A percentile compares a stretch with the other conserved stretches of the same genome.
phyloP scores from a whole-genome alignment of 1,284 basidiomycete genomes.

The Megacollybia platyphylla region DNA sequence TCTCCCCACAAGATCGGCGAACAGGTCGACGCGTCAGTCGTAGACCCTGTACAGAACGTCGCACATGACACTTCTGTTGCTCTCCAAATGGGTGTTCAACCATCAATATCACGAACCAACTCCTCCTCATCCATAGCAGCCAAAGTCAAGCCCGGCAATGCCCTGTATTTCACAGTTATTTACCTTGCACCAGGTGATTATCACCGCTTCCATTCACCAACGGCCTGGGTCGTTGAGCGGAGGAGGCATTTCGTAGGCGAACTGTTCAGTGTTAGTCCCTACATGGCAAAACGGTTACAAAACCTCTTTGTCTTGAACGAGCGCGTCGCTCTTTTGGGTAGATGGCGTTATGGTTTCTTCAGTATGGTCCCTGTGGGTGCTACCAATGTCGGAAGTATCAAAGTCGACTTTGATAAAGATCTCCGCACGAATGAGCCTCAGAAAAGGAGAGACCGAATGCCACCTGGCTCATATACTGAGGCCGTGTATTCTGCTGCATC shows the following conservation, averaged over 20 bases:
- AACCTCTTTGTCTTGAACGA: constrained; percentile 97
- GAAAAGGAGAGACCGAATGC: constrained; percentile 47
- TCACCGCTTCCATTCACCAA: constrained; percentile 94
- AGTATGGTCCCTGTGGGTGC: constrained; percentile 96
- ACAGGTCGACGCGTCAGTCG: constrained; percentile 54
- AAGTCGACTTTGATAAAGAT: constrained; percentile 90
- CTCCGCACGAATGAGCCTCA: constrained; percentile 67
- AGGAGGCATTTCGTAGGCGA: constrained; percentile 94
- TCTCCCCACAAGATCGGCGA: constrained; percentile 45
- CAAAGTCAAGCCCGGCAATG: constrained; percentile 56
- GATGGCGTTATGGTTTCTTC: constrained; percentile 96
- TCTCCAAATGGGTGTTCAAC: constrained; percentile 47
- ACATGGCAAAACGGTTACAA: constrained; percentile 84
- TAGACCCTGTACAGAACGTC: constrained; percentile 35
- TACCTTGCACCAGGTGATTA: constrained; percentile 99
- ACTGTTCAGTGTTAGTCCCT: constrained; percentile 94
- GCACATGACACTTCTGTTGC: constrained; percentile 60
- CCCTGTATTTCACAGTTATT: constrained; percentile 87
- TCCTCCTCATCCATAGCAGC: constrained; percentile 13
- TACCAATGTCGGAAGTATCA: constrained; percentile 96
- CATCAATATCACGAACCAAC: constrained; percentile 24
- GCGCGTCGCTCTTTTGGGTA: constrained; percentile 90
- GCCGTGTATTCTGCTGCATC: constrained; percentile 82
- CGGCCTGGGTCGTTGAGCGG: constrained; percentile 95
- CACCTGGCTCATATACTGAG: constrained; percentile 85